Evolutionary conservation across 805 yeast genomes (phyloP), one percentile per base, ranked within the genome.

Genomic region (Metschnikowia henanensis): DNA sequence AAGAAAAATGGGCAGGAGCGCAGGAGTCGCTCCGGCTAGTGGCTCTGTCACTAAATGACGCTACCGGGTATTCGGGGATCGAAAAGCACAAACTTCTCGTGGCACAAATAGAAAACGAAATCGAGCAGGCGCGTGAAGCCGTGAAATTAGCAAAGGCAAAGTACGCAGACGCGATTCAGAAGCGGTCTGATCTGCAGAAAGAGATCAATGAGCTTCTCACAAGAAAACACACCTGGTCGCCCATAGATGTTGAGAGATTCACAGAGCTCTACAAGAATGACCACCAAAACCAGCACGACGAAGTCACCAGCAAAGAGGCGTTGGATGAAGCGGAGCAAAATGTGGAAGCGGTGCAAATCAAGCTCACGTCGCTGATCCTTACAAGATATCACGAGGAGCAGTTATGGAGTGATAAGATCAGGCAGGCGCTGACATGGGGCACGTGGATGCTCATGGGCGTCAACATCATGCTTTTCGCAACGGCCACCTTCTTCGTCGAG

Each of bases 341-440:
- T 36, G 86, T 84, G 32, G 96, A 90, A 43, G 81, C 81, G 8
- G 63, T 83, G 16, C 92, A 86, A 52, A 75, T 80, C 42, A 78
- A 75, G 44, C 66, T 90, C 36, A 83, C 89, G 15, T 82, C 82
- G 44, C 83, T 87, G 46, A 94, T 94, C 15, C 71, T 92, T 57
- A 82, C 90, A 2, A 72, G 98, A 53, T 94, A 94, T 57, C 96
- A 92, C 50, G 98, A 94, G 61, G 99, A 94, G 58, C 98, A 94
- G 64, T 81, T 94, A 6, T 94, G 99, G 98, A 88, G 97, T 2
- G 99, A 94, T 65, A 91, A 91, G 64, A 94, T 94, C 47, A 73
- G 99, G 48, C 78, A 91, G 52, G 89, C 95, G 5, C 87, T 96
- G 5, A 91, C 98, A 0, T 94, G 97, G 95, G 99, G 98, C 2